Evolutionary conservation across 192 early-diverging fungal species (phyloP).

Genomic region (Borealophlyctis nickersoniae): DNA sequence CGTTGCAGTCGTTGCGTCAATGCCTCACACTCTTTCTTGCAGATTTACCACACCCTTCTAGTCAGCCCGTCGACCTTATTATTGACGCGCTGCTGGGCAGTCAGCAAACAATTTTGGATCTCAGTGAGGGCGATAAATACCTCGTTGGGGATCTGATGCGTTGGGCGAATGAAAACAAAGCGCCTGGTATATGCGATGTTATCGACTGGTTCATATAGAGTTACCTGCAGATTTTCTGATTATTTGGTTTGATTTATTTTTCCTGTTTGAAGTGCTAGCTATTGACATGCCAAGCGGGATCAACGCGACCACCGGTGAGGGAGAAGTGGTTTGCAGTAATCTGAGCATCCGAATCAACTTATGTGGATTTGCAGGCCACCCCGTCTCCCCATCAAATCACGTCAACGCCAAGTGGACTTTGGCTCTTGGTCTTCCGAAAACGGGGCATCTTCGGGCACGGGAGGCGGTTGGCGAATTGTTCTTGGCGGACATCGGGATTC

Average conservation of each 20-base stretch:
- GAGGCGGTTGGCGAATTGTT: conserved; percentile 68
- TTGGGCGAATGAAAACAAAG: conserved; percentile 68
- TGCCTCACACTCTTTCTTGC: too few relatives aligned
- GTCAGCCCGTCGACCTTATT: conserved; percentile 58
- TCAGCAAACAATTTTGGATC: conserved; percentile 53
- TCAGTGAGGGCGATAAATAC: conserved; percentile 41
- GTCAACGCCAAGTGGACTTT: conserved; percentile 75
- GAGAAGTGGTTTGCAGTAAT: too few relatives aligned
- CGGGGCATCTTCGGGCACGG: conserved; percentile 48
- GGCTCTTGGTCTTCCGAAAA: conserved; percentile 69
- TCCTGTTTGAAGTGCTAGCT: too few relatives aligned
- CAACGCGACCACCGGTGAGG: conserved; percentile 34
- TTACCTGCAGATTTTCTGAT: too few relatives aligned
- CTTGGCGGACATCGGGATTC: conserved; percentile 75
- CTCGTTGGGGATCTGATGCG: conserved; percentile 57
- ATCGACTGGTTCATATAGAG: too few relatives aligned
- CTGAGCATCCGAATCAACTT: too few relatives aligned
- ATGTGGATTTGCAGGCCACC: conserved; percentile 50
- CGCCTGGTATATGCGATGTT: too few relatives aligned
- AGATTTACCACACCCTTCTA: conserved; percentile 54
- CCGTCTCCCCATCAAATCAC: conserved; percentile 49
- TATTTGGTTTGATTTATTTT: too few relatives aligned
- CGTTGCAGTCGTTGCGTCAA: too few relatives aligned
- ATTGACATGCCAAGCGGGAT: conserved; percentile 73
- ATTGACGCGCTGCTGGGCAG: conserved; percentile 70